A percentile compares a stretch with the other conserved stretches of the same genome.
Evolutionary conservation across 192 early-diverging fungal species (phyloP).

Genomic region (Coemansia sp.): DNA sequence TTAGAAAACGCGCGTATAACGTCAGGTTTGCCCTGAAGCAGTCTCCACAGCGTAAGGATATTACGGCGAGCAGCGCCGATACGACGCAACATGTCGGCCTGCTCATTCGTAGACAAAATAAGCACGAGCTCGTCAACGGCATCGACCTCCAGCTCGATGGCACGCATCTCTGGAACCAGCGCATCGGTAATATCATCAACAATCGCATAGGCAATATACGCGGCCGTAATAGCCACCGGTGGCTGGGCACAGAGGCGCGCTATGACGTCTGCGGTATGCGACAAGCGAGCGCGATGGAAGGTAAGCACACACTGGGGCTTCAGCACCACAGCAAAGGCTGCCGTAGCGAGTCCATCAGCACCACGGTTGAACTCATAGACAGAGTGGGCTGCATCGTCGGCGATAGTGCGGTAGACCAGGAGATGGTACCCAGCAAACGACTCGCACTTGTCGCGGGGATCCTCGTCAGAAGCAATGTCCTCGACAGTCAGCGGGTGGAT

Average conservation of each 20-base stretch:
- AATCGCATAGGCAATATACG: constrained; percentile 78
- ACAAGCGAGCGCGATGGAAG: constrained; percentile 58
- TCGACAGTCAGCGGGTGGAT: constrained; percentile 85
- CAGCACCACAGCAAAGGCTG: constrained; percentile 59
- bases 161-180: constrained; percentile 83
- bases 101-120: constrained; percentile 89
- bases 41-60: constrained; percentile 68
- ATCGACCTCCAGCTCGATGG: constrained; percentile 94
- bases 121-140: constrained; percentile 95
- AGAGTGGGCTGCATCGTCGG: constrained; percentile 57
- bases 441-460: constrained; percentile 95
- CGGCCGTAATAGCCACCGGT: constrained; percentile 18
- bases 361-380: constrained; percentile 55
- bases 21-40: constrained; percentile 73
- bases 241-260: constrained; percentile 42
- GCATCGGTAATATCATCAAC: constrained; percentile 95
- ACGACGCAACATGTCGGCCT: constrained; percentile 73
- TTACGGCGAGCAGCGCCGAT: constrained; percentile 75
- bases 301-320: constrained; percentile 40
- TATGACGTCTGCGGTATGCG: constrained; percentile 56
- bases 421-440: constrained; percentile 83
- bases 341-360: constrained; percentile 63
- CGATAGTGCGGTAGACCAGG: constrained; percentile 79
- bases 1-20: constrained; percentile 74
- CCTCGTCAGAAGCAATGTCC: constrained; percentile 86